phyloP scores from a whole-genome alignment of 176 grass and related monocot species.

The Eremochloa ophiuroides region DNA sequence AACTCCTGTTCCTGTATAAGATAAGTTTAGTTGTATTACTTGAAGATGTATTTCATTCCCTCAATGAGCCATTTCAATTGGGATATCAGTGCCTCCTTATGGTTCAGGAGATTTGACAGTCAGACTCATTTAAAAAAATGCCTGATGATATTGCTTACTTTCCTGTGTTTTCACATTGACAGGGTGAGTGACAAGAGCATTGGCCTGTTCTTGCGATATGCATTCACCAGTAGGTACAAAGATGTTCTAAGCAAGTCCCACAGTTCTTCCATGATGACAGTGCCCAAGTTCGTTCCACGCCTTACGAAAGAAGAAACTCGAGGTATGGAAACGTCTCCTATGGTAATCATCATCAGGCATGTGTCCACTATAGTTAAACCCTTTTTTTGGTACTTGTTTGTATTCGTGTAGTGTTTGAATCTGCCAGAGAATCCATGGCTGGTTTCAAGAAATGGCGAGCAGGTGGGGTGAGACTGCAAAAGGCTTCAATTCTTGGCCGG shows the following conservation, averaged over 20 bases:
- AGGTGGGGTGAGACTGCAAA: constrained; percentile 63
- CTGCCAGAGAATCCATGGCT: constrained; percentile 69
- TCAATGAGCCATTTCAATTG: not conserved
- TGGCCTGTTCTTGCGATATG: constrained; percentile 61
- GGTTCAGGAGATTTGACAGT: not conserved
- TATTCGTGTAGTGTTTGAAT: constrained; percentile 54
- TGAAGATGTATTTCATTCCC: not conserved
- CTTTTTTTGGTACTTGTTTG: too few species aligned
- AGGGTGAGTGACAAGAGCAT: constrained; percentile 88
- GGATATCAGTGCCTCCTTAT: not conserved
- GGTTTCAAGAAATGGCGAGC: constrained; percentile 77
- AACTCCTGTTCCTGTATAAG: not conserved
- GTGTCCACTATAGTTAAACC: not conserved
- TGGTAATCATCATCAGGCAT: not conserved
- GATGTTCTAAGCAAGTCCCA: constrained; percentile 94
- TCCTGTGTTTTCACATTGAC: not conserved
- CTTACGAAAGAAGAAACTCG: constrained; percentile 82
- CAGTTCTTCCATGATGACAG: constrained; percentile 42
- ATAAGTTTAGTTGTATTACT: not conserved
- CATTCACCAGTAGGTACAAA: constrained; percentile 82
- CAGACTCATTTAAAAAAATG: too few species aligned
- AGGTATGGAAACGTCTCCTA: constrained; percentile 25
- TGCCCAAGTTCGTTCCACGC: constrained; percentile 65
- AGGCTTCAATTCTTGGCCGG: constrained; percentile 76
- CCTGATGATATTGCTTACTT: not conserved